These are phyloP conservation scores for Albatrellus ellisii DNA, from an alignment of 768 basidiomycete genomes.

Conservation along the genomic window DNA sequence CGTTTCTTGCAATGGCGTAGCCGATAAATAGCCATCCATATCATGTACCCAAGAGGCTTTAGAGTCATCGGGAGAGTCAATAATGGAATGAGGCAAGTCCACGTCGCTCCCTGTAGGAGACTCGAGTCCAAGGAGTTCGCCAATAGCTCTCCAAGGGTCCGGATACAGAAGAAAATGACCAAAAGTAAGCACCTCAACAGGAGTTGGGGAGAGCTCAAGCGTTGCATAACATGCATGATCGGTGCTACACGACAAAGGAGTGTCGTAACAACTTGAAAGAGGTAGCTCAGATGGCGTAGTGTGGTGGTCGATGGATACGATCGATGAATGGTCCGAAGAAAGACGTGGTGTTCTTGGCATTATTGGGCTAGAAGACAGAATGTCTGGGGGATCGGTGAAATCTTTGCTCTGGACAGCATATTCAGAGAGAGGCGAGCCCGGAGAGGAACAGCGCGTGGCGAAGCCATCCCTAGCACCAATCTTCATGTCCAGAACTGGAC, in stretches of 20 bases:
- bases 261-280: neutral
- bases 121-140: conserved; percentile 8
- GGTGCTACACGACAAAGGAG: neutral
- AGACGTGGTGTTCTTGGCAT: neutral
- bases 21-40: neutral
- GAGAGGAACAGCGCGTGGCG: too few species aligned
- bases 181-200: conserved; percentile 4
- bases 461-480: too few species aligned
- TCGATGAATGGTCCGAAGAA: neutral
- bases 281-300: neutral
- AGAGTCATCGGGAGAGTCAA: neutral
- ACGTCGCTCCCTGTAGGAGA: neutral
- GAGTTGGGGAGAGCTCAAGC: neutral
- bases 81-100: neutral
- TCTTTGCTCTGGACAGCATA: too few species aligned
- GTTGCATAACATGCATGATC: neutral
- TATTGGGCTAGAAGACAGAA: neutral
- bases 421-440: too few species aligned
- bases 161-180: conserved; percentile 1
- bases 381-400: too few species aligned
- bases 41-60: neutral
- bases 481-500: too few species aligned
- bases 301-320: neutral
- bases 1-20: neutral
- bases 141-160: conserved; percentile 13